A percentile compares a stretch with the other conserved stretches of the same genome.
phyloP scores from a whole-genome alignment of 2,329 filamentous ascomycete genomes.

The Ramularia collo-cygni region DNA sequence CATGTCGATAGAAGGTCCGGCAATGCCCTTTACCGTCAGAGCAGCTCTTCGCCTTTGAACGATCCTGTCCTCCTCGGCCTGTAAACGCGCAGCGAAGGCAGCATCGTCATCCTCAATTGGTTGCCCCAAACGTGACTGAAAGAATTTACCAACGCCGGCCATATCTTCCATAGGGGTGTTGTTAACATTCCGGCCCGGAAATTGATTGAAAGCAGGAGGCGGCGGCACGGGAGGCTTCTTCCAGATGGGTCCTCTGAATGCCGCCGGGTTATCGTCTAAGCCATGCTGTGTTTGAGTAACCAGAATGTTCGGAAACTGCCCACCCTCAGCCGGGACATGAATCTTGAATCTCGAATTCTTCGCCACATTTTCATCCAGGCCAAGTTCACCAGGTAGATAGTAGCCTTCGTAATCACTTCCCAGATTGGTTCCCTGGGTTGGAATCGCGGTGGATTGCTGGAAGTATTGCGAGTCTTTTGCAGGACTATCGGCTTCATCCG shows the following conservation, averaged over 20 bases:
- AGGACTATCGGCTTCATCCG: slow-evolving; percentile 16
- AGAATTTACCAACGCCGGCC: slow-evolving; percentile 9
- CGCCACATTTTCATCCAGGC: slow-evolving; percentile 12
- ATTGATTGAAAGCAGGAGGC: slow-evolving; percentile 12
- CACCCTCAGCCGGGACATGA: slow-evolving; percentile 35
- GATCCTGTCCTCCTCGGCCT: slow-evolving; percentile 25
- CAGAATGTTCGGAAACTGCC: slow-evolving; percentile 37
- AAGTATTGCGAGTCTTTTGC: slow-evolving; percentile 9
- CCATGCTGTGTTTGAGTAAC: slow-evolving; percentile 38
- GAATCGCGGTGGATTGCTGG: slow-evolving; percentile 6
- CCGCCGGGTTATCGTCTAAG: slow-evolving; percentile 36
- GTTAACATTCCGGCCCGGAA: slow-evolving; percentile 4
- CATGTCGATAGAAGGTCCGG: slow-evolving; percentile 1
- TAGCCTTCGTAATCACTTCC: slow-evolving; percentile 14
- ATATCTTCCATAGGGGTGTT: slow-evolving; percentile 1
- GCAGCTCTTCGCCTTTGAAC: background rate
- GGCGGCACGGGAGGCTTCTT: slow-evolving; percentile 31
- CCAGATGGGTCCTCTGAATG: slow-evolving; percentile 43
- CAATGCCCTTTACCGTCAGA: background rate
- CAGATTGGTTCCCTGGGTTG: slow-evolving; percentile 3
- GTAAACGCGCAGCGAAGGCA: slow-evolving; percentile 22
- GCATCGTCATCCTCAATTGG: slow-evolving; percentile 20
- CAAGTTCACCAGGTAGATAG: slow-evolving; percentile 24
- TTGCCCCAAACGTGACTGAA: background rate
- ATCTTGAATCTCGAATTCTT: slow-evolving; percentile 38